These are phyloP conservation scores for Mycena citricolor DNA, from an alignment of 1,284 basidiomycete genomes.

Conservation along the genomic window DNA sequence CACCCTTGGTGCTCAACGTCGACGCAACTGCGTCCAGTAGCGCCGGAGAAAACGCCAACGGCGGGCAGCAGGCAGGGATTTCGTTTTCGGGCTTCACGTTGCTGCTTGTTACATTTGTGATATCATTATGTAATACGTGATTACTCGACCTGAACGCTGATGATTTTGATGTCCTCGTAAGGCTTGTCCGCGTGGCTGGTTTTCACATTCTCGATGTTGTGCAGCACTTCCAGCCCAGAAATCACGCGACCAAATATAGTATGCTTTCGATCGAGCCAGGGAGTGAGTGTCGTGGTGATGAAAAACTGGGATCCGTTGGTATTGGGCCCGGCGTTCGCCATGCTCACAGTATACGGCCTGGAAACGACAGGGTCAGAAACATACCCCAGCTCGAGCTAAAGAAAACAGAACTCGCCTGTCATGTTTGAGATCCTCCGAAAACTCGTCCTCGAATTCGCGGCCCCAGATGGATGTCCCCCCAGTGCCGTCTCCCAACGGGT, in stretches of 20 bases:
- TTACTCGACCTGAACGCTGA: slow-evolving; percentile 72
- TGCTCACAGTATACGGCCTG: slow-evolving; percentile 94
- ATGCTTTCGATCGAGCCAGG: slow-evolving; percentile 97
- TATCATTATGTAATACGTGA: background rate
- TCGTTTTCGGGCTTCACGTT: slow-evolving; percentile 4
- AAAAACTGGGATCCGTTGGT: slow-evolving; percentile 99
- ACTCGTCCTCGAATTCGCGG: slow-evolving; percentile 94
- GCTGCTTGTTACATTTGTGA: background rate
- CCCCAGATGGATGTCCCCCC: slow-evolving; percentile 98
- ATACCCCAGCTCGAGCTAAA: background rate
- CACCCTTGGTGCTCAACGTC: slow-evolving; percentile 41
- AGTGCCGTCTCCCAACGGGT: slow-evolving; percentile 95
- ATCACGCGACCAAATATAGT: slow-evolving; percentile 89
- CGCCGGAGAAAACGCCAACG: background rate
- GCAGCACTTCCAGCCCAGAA: slow-evolving; percentile 82
- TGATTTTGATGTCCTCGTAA: slow-evolving; percentile 87
- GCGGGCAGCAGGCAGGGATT: background rate
- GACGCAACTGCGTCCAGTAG: slow-evolving; percentile 1
- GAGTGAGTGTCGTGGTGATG: slow-evolving; percentile 94
- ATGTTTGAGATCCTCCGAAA: slow-evolving; percentile 85
- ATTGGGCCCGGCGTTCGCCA: slow-evolving; percentile 95
- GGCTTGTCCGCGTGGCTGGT: slow-evolving; percentile 85
- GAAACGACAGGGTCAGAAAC: slow-evolving; percentile 13
- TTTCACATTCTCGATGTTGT: slow-evolving; percentile 78
- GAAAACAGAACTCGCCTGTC: slow-evolving; percentile 60